phyloP scores from a whole-genome alignment of 495 filamentous ascomycete species.

The Penicillium taxi region DNA sequence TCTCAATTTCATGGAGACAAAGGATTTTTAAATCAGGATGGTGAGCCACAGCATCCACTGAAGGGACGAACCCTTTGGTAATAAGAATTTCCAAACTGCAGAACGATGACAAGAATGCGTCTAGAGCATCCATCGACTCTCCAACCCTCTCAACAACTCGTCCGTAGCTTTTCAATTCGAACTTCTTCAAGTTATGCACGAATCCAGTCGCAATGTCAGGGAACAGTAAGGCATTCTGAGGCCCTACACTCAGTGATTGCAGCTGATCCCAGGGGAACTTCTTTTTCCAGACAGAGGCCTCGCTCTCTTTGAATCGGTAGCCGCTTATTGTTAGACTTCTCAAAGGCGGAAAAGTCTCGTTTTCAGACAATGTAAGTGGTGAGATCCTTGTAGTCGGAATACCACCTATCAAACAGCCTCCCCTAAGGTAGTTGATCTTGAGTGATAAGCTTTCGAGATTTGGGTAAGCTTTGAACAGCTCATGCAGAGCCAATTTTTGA shows the following conservation, averaged over 20 bases:
- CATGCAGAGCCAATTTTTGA: conserved; percentile 1
- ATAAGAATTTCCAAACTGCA: too few species aligned
- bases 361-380: background rate
- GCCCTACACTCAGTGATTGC: conserved; percentile 3
- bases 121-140: too few species aligned
- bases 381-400: background rate
- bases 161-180: too few species aligned
- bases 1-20: too few species aligned
- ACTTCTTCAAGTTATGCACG: conserved; percentile 1
- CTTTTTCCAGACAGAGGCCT: background rate
- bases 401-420: background rate
- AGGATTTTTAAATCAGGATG: too few species aligned
- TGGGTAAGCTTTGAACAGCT: conserved; percentile 1
- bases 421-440: background rate
- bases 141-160: too few species aligned
- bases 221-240: background rate
- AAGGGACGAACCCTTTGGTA: too few species aligned
- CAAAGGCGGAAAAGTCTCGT: conserved; percentile 1
- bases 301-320: background rate
- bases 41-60: too few species aligned
- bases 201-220: background rate
- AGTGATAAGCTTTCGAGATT: conserved; percentile 4
- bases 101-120: too few species aligned
- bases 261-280: conserved; percentile 1
- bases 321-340: conserved; percentile 4